Base-by-base conservation (phyloP, 805 yeast species). In the Teunomyces atbi region DNA sequence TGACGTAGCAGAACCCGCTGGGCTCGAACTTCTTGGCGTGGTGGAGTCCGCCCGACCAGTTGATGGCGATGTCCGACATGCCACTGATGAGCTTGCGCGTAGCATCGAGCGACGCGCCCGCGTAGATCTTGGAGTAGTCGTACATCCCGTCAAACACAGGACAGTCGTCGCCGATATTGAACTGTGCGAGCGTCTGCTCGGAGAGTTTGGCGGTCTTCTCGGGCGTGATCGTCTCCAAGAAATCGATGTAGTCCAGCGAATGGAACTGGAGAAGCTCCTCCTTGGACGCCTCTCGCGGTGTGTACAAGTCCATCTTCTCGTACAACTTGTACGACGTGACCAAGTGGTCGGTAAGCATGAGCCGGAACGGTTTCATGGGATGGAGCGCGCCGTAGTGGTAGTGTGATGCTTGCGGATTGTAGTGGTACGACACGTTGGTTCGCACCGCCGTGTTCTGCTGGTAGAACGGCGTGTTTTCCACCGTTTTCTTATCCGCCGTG, bases 361-460 rank as follows among this genome's bases (percentile, higher is more conserved):
- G 73, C 53, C 99, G 73, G 65, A 91, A 89, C 12, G 99, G 99
- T 64, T 92, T 92, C 99, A 92, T 92, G n/a, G 99, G 99, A 66
- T 92, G 99, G 49, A 83, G 79, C 1, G 88, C 86, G 13, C 99
- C 99, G 64, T 88, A 91, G 59, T 91, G 97, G 65, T 84, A 91
- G 53, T 81, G 78, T 1, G 88, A 76, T 0, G 84, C 95, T 44
- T 84, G 81, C 20, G 90, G 87, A 64, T 90, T 90, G 66, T 79
- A 89, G 65, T 90, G 97, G 67, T 90, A 90, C 6, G 96, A 88
- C 1, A 90, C 96, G 58, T 79, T 69, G 20, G 34, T 58, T 58
- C 2, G 21, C 10, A 18, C 8, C 10, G 29, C 30, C 4, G 45
- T 16, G 28, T 52, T 52, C 15, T 62, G 59, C 18, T 53, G 56